Evolutionary conservation across 2,329 filamentous ascomycete genomes (phyloP), one percentile per base, ranked within the genome.

Genomic region (Paraphaeosphaeria sporulosa): DNA sequence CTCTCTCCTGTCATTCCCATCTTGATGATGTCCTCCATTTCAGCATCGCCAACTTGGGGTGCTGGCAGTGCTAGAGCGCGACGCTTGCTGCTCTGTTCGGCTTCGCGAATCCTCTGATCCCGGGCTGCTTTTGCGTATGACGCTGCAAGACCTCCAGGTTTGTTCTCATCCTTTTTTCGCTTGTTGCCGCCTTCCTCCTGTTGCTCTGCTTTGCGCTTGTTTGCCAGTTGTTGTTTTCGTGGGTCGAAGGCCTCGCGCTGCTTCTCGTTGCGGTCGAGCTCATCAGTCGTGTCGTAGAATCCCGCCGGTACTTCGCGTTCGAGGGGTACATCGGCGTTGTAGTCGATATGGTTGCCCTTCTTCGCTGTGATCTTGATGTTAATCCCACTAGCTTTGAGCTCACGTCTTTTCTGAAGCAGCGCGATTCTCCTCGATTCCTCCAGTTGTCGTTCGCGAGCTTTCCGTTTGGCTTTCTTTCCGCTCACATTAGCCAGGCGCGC

Each of bases 261-360:
- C 60, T 86, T 86, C 78, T 99, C 94, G 77, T 99, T 99, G 66
- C 84, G 85, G 4, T 82, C 80, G 66, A 91, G 83, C 75, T 99
- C 95, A 15, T 97, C 93, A 3, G 83, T 84, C 0, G 95, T 99
- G 76, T 99, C 94, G 80, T 94, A 97, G 76, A 99, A 99, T 13
- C 95, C 95, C 23, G 89, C 83, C 0, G 91, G 90, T 0, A 95
- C 90, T 65, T 92, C 91, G 79, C 95, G 97, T 78, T 99, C 95
- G 67, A 99, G 98, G 0, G 95, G 95, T 66, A 99, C 96, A 71
- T 99, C 95, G 70, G 95, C 95, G 79, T 99, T 99, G 83, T 99
- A 99, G 79, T 99, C 95, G 93, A 99, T 99, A 82, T 98, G 90
- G 0, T 95, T 95, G 83, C 93, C 89, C 83, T 98, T 98, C 62